Evolutionary conservation across 2,329 filamentous ascomycete genomes (phyloP).

Genomic region (Epichloe gansuensis): DNA sequence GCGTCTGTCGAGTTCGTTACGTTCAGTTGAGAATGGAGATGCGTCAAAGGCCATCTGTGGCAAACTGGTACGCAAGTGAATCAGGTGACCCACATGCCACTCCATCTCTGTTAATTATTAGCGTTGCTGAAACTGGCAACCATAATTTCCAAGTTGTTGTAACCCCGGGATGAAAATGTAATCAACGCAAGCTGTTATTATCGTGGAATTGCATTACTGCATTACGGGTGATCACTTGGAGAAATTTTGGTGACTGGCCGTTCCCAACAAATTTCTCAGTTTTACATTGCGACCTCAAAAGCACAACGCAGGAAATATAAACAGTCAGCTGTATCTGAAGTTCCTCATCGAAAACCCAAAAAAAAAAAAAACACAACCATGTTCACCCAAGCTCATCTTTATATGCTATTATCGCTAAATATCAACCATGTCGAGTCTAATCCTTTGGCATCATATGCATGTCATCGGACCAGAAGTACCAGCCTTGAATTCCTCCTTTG

Average conservation of each 20-base stretch:
- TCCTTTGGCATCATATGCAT: not conserved
- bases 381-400: not conserved
- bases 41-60: not conserved
- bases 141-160: not conserved
- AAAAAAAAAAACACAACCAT: not conserved
- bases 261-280: no score
- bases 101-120: not conserved
- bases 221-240: no score
- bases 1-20: not conserved
- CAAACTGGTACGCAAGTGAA: not conserved
- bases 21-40: not conserved
- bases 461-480: not conserved
- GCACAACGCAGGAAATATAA: no score
- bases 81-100: not conserved
- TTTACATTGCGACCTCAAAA: no score
- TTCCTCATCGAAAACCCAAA: not conserved
- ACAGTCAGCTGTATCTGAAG: no score
- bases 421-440: not conserved
- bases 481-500: slow-evolving; percentile 25
- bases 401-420: not conserved
- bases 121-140: not conserved
- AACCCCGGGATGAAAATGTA: not conserved
- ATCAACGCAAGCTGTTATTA: no score
- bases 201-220: no score
- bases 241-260: no score